Base-by-base conservation (phyloP, 2,329 filamentous ascomycete species). In the Microdochium bolleyi region DNA sequence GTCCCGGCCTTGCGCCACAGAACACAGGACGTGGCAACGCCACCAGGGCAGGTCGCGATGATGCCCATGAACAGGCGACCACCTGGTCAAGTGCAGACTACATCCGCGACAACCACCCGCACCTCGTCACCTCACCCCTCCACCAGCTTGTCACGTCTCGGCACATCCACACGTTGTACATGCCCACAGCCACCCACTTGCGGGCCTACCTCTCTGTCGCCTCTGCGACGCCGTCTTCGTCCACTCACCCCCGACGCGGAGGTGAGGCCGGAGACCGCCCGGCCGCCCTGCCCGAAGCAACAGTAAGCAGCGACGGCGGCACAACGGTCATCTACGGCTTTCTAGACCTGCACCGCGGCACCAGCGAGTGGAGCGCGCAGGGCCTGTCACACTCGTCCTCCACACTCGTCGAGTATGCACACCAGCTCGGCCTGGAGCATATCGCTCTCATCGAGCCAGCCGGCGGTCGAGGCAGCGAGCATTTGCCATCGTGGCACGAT, bases 361-460 rank as follows among this genome's bases (percentile, higher is more conserved):
- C 85, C 0, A 83, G 83, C 56, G 85, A 88, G 55, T 91, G 87
- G 80, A 90, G 85, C 50, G 86, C 84, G 0, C 88, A 91, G 67
- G 88, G 87, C 0, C 65, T 92, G 13, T 76, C 80, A 21, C 76
- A 76, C 53, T 84, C 83, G 1, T 73, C 83, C n/a, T 77, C 87
- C 2, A 69, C 73, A 0, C 67, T 88, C 1, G 77, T 88, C 9
- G 86, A 89, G 54, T 75, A 79, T 2, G 84, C 83, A 0, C 61
- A 62, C 34, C 71, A 75, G 19, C 65, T 68, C 7, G 66, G 63
- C 1, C 74, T 79, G 56, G 65, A 61, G 21, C 5, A 22, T 7
- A 69, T 77, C 3, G 67, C 76, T 2, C 54, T 83, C 8, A 58
- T 78, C 2, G 81, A 85, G 61, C 72, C 75, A 2, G 41, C 41